Percentiles rank a stretch among this genome's conserved stretches.
Evolutionary conservation across 192 early-diverging fungal genomes (phyloP).

Genomic region (Cladochytrium replicatum): DNA sequence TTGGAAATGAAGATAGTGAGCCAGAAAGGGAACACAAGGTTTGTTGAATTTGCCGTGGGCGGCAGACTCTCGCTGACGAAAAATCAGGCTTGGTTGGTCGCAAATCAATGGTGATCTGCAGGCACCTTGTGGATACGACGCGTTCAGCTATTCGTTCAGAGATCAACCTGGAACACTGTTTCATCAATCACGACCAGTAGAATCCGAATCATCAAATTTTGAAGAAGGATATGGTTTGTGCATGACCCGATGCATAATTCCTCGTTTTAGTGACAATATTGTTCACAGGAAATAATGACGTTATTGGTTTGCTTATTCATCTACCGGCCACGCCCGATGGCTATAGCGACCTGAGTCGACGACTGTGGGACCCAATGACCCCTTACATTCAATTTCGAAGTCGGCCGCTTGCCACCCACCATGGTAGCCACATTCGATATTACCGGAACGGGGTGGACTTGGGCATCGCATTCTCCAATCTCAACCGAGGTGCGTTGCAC

Average conservation of each 20-base stretch:
- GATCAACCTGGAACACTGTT: conserved; percentile 59
- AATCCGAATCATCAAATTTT: conserved; percentile 5
- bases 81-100: conserved; percentile 60
- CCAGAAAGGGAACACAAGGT: conserved; percentile 42
- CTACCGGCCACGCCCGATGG: conserved; percentile 10
- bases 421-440: conserved; percentile 50
- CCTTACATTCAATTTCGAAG: conserved; percentile 23
- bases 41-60: background rate
- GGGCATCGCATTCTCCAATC: conserved; percentile 53
- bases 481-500: conserved; percentile 38
- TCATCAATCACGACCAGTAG: conserved; percentile 32
- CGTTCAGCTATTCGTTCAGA: conserved; percentile 61
- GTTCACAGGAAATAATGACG: conserved; percentile 3
- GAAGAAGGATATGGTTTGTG: conserved; percentile 28
- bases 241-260: background rate
- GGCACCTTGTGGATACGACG: conserved; percentile 64
- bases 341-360: conserved; percentile 16
- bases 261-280: too few relatives aligned
- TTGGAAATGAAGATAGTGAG: conserved; percentile 54
- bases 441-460: conserved; percentile 56
- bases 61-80: conserved; percentile 1
- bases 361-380: conserved; percentile 16
- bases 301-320: background rate
- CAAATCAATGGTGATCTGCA: conserved; percentile 70
- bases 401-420: conserved; percentile 19